Percentiles rank a stretch among this genome's conserved stretches.
Evolutionary conservation across 805 yeast species (phyloP).

Genomic region (Candida ascalaphidarum): DNA sequence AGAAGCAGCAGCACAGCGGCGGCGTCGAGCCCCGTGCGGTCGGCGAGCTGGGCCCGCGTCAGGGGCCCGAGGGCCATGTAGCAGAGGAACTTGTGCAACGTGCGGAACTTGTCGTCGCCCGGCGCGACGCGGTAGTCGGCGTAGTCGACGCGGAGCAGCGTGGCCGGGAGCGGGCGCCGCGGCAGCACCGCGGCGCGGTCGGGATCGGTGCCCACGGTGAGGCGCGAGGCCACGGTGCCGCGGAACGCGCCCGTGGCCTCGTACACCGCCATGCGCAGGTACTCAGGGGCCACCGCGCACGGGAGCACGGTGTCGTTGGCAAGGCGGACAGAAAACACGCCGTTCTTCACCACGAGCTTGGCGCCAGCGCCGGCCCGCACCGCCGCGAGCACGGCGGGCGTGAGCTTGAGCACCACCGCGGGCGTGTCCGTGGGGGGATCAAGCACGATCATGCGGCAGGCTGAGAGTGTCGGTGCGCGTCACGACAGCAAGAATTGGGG

Average conservation of each 20-base stretch:
- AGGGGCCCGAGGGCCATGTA: constrained; percentile 11
- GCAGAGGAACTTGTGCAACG: constrained; percentile 5
- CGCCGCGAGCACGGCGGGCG: constrained; percentile 16
- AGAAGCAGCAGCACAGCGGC: constrained; percentile 11
- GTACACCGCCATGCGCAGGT: constrained; percentile 27
- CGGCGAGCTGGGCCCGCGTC: constrained; percentile 3
- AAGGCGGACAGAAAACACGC: constrained; percentile 21
- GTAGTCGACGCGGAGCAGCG: background rate
- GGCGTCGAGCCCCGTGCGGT: constrained; percentile 2
- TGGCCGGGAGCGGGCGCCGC: background rate
- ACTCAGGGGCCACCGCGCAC: constrained; percentile 24
- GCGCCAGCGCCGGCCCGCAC: constrained; percentile 13
- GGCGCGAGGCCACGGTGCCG: constrained; percentile 22
- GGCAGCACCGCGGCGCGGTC: constrained; percentile 6
- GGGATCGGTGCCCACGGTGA: constrained; percentile 23
- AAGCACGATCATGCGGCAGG: too few relatives aligned
- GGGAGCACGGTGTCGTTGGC: constrained; percentile 20
- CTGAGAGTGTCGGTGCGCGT: too few relatives aligned
- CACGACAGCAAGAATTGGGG: too few relatives aligned
- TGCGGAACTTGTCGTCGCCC: constrained; percentile 4
- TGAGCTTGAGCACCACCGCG: constrained; percentile 21
- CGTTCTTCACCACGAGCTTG: constrained; percentile 28
- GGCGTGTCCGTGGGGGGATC: constrained; percentile 6
- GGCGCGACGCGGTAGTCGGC: constrained; percentile 5
- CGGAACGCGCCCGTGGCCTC: constrained; percentile 11